Conservation (phyloP, 139 green algal species). For the Picochlorum sp. region DNA sequence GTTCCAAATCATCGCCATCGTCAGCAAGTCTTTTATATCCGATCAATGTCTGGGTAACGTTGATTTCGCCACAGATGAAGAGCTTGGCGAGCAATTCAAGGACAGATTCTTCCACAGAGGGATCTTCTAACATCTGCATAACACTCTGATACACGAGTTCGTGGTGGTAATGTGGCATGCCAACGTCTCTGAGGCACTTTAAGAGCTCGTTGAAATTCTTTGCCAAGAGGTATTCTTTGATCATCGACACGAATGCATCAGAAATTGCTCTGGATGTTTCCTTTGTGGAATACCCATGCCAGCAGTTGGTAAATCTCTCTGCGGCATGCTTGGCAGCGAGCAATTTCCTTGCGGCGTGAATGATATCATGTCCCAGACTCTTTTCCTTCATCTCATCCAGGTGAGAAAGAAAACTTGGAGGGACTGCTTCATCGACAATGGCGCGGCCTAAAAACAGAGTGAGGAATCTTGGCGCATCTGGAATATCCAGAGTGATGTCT, state of each 20-base stretch:
- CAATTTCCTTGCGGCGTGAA: conserved; percentile 47
- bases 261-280: conserved; percentile 43
- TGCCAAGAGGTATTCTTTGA: conserved; percentile 25
- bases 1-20: conserved; percentile 5
- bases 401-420: conserved; percentile 69
- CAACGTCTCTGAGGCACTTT: conserved; percentile 52
- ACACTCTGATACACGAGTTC: conserved; percentile 57
- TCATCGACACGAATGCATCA: conserved; percentile 14
- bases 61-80: conserved; percentile 28
- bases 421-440: conserved; percentile 89
- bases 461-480: conserved; percentile 66
- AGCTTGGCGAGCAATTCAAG: conserved; percentile 19
- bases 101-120: conserved; percentile 8
- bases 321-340: conserved; percentile 61
- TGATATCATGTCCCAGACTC: conserved; percentile 51
- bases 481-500: conserved; percentile 83
- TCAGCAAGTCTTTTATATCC: conserved; percentile 5
- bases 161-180: conserved; percentile 68
- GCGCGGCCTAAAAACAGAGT: conserved; percentile 49
- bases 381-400: conserved; percentile 45
- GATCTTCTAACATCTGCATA: not conserved
- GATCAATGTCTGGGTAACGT: conserved; percentile 6
- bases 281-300: conserved; percentile 47
- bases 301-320: conserved; percentile 71
- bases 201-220: conserved; percentile 43